Base-by-base conservation (phyloP, 75 land plant genomes). In the Cryptomeria japonica region DNA sequence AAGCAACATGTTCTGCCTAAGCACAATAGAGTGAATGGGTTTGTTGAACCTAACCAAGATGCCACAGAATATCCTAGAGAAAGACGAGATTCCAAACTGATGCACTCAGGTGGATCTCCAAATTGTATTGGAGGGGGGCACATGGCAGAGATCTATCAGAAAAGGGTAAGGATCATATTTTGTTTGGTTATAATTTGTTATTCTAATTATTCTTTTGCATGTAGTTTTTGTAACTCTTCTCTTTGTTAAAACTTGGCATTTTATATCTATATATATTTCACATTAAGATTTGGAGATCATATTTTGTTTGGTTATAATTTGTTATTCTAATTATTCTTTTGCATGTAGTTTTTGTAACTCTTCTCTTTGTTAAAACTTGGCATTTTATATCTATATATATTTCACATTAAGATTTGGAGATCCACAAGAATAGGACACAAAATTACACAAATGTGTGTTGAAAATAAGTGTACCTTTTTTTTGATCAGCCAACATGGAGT, bases 101-200 rank as follows among this genome's bases (percentile, higher is more conserved):
- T 34, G 22, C 85, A 88, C 44, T 18, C 86, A 11, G 83, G 88
- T 86, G 91, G 92, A 72, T 47, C 85, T 75, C 47, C 86, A 51
- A 87, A 46, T 39, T 31, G 31, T 37, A 80, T 68, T 61, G 49
- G 58, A 72, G 83, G 89, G 1, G 44, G 87, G 42, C 96, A 93
- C 85, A 95, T 98, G 95, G 80, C 96, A 47, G 99, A 98, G 19
- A 88, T 88, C 42, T 90, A 89, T 41, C 99, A 96, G 87, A 98
- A 96, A 87, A 97, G 94, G 96, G 99, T 98, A 91, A 18, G 53
- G 47, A 44, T 28, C 32, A n/a, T 46, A 12, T 82, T 42, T 41
- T 46, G 10, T 82, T 44, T 82, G 34, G 5, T 41, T 25, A 51
- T 51, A 80, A 4, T 6, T 22, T 68, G 34, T 31, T 75, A 31